Evolutionary conservation across 1,284 basidiomycete species (phyloP).

Genomic region (Schizopora paradoxa): DNA sequence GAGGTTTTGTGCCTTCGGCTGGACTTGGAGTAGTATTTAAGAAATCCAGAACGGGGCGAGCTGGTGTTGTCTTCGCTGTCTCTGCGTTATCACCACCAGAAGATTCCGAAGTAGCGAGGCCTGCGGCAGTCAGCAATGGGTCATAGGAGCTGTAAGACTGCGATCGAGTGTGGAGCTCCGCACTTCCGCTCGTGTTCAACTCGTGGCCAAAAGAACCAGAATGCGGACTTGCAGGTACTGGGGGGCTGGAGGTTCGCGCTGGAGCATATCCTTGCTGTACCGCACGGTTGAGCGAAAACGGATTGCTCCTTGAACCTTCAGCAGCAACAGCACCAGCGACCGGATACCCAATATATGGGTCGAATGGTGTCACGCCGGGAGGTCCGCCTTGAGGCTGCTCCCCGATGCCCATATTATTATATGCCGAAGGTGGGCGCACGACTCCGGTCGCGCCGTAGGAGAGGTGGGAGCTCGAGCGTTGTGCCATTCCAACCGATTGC

Average conservation of each 20-base stretch:
- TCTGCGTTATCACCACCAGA: no score
- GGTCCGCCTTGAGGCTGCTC: constrained; percentile 10
- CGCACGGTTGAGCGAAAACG: constrained; percentile 26
- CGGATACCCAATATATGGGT: constrained; percentile 50
- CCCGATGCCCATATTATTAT: constrained; percentile 17
- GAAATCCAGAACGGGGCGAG: no score
- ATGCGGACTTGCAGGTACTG: constrained; percentile 22
- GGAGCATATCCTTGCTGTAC: constrained; percentile 38
- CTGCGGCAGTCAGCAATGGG: constrained; percentile 46
- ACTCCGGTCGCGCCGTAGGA: constrained; percentile 26
- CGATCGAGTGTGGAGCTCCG: constrained; percentile 36
- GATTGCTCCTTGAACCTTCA: no score
- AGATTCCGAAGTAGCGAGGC: no score
- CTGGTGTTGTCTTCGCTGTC: constrained; percentile 23
- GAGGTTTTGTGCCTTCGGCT: constrained; percentile 18
- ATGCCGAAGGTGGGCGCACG: constrained; percentile 29
- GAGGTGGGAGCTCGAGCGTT: constrained; percentile 22
- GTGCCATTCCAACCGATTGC: constrained; percentile 26
- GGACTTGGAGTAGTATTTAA: no score
- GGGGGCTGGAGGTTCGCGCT: constrained; percentile 44
- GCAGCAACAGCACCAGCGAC: constrained; percentile 20
- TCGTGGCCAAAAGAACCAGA: constrained; percentile 33
- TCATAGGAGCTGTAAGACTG: constrained; percentile 59
- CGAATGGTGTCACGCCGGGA: constrained; percentile 33
- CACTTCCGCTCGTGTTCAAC: constrained; percentile 33